Percentiles rank a stretch among this genome's conserved stretches.
Conservation (phyloP, 352 stramenopile genomes). For the Elongisporangium anandrum region DNA sequence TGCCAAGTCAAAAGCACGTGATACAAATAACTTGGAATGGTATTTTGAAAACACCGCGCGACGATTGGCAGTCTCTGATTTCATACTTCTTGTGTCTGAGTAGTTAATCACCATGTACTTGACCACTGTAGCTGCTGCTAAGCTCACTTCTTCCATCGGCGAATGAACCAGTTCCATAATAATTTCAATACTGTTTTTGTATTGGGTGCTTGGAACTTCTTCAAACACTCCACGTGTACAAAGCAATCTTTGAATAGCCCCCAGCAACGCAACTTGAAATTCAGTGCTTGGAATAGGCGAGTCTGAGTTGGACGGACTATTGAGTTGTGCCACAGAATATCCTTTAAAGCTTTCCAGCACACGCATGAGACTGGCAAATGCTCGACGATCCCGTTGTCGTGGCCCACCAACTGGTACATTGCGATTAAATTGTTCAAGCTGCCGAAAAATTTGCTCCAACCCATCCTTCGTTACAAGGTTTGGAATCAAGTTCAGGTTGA, state of each 20-base stretch:
- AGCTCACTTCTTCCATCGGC: constrained; percentile 81
- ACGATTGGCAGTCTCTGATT: constrained; percentile 80
- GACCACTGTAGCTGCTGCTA: constrained; percentile 75
- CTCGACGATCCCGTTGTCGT: constrained; percentile 64
- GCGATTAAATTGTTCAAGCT: constrained; percentile 85
- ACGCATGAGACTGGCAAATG: constrained; percentile 81
- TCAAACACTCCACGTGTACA: constrained; percentile 83
- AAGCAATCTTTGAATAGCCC: constrained; percentile 76
- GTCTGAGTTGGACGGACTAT: constrained; percentile 77
- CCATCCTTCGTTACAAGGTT: constrained; percentile 79
- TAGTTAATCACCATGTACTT: constrained; percentile 91
- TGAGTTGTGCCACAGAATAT: constrained; percentile 78
- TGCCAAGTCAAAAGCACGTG: constrained; percentile 73
- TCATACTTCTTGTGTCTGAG: constrained; percentile 82
- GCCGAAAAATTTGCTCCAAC: constrained; percentile 66
- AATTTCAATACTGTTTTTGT: constrained; percentile 80
- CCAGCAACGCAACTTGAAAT: constrained; percentile 76
- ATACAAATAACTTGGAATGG: constrained; percentile 76
- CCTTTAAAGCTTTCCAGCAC: constrained; percentile 82
- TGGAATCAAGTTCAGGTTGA: constrained; percentile 72
- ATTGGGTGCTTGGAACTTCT: constrained; percentile 83
- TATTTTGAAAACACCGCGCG: constrained; percentile 84
- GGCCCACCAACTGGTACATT: constrained; percentile 76
- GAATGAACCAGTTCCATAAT: constrained; percentile 87
- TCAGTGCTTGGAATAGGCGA: constrained; percentile 74